Evolutionary conservation across 2,329 filamentous ascomycete genomes (phyloP).

Genomic region (Pyrenochaeta sp.): DNA sequence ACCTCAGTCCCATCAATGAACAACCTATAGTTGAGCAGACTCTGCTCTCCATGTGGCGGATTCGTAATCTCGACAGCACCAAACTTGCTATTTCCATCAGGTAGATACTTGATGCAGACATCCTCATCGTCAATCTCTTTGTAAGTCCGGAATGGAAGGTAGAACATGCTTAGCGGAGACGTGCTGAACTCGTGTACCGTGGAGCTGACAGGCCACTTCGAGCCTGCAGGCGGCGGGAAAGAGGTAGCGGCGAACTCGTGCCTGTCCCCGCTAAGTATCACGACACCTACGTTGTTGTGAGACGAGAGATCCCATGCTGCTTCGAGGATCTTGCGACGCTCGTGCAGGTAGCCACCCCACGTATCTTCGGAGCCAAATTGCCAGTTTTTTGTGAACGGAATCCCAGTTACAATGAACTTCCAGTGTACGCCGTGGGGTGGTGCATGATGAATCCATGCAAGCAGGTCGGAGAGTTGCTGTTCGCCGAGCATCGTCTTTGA

Average conservation of each 20-base stretch:
- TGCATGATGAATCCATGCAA: constrained; percentile 76
- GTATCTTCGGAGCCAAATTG: constrained; percentile 86
- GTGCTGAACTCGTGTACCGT: constrained; percentile 88
- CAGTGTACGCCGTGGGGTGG: constrained; percentile 82
- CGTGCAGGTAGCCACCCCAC: constrained; percentile 89
- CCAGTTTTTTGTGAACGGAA: constrained; percentile 99
- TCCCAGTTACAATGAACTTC: constrained; percentile 90
- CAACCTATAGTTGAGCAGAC: constrained; percentile 79
- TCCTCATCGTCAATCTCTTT: constrained; percentile 82
- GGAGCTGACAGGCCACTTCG: constrained; percentile 58
- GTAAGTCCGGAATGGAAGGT: constrained; percentile 85
- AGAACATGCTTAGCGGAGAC: constrained; percentile 93
- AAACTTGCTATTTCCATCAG: constrained; percentile 88
- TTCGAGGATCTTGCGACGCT: constrained; percentile 81
- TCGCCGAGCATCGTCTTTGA: constrained; percentile 88
- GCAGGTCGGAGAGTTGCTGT: constrained; percentile 79
- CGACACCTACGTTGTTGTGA: constrained; percentile 74
- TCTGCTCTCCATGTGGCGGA: constrained; percentile 69
- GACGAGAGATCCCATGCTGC: constrained; percentile 91
- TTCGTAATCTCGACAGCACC: constrained; percentile 81
- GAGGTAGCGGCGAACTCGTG: constrained; percentile 95
- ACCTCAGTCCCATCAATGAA: constrained; percentile 82
- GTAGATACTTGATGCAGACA: constrained; percentile 84
- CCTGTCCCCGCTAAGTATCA: constrained; percentile 89
- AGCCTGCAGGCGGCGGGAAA: constrained; percentile 69